Evolutionary conservation across 108 stramenopile genomes (phyloP), one percentile per base, ranked within the genome.

Genomic region (Discostella stelligeroides): DNA sequence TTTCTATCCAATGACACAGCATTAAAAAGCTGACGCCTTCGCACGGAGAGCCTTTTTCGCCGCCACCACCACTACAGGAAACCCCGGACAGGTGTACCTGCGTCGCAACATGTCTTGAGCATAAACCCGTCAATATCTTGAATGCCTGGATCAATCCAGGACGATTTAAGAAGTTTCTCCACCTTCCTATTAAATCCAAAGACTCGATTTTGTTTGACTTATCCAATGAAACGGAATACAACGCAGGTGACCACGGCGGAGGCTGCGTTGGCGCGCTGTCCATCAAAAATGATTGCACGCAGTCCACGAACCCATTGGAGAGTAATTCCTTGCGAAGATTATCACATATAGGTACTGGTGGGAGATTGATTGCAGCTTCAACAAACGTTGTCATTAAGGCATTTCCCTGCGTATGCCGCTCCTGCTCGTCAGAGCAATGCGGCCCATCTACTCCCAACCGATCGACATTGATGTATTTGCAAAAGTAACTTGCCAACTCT

Each of bases 1-100:
- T 75, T 73, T 94, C 93, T 20, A 94, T 72, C 93, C 93, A 94
- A 68, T 94, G 90, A 60, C 89, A 88, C 17, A 75, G 42, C 20
- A 69, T 79, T 18, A 90, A 53, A 30, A 94, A 70, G 14, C 55
- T 55, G 18, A 34, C 50, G 27, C 37, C 60, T 20, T 55, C 53
- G 27, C 63, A 12, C 57, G 63, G 46, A 69, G 43, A 38, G 54
- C 50, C 23, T n/a, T 72, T 24, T 25, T 12, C 15, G 8, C 13
- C 46, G 25, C 41, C 37, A 9, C 3, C 21, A 29, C 25, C n/a
- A 8, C 47, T 27, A 30, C 21, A 28, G 38, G 42, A 41, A 14
- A 38, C 21, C 34, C 64, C 60, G 3, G 66, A 63, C 9, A 82
- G 37, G 24, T 67, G 30, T 17, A 68, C 53, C 74, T 91, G 89